phyloP scores from a whole-genome alignment of 106 monocot genomes.

The Iris macrosiphon region DNA sequence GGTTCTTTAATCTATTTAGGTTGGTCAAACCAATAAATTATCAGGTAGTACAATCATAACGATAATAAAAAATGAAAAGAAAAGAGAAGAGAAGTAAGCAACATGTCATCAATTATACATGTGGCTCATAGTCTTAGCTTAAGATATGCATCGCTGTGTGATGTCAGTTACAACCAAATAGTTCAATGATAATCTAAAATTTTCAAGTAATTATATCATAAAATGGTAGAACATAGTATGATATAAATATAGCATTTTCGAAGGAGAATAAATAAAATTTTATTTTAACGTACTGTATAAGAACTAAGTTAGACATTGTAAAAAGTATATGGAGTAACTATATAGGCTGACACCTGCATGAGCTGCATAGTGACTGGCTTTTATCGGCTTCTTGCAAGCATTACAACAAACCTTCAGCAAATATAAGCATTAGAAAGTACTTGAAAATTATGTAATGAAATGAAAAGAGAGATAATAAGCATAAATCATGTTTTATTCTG shows the following conservation, averaged over 20 bases:
- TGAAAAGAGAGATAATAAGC: background rate
- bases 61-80: too few species aligned
- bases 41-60: background rate
- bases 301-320: too few species aligned
- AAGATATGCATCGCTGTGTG: too few species aligned
- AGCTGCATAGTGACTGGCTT: constrained; percentile 7
- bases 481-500: background rate
- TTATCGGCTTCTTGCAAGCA: constrained; percentile 1
- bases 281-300: too few species aligned
- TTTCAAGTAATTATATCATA: too few species aligned
- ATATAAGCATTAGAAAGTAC: background rate
- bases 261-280: background rate
- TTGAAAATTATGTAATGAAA: background rate
- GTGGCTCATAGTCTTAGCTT: too few species aligned
- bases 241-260: too few species aligned
- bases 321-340: background rate
- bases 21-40: background rate
- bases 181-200: too few species aligned
- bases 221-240: too few species aligned
- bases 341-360: constrained; percentile 5
- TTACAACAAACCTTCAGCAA: constrained; percentile 12
- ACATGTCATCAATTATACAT: too few species aligned
- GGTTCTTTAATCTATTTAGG: background rate
- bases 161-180: too few species aligned
- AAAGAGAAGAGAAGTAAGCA: too few species aligned